Conservation (phyloP, 768 basidiomycete species). For the Austroboletus festivus region DNA sequence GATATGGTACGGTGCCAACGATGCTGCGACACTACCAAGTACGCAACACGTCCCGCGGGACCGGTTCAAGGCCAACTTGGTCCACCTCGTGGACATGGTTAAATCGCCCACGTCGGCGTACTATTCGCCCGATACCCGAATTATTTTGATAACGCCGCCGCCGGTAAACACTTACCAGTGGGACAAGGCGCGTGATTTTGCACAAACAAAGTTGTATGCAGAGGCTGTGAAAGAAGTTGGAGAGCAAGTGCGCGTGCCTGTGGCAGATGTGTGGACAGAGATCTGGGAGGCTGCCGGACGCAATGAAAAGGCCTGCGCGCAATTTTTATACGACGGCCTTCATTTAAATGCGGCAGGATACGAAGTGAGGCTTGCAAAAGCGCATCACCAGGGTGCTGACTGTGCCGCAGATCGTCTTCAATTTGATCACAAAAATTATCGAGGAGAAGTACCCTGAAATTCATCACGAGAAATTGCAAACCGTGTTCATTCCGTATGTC, state of each 20-base stretch:
- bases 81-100: slow-evolving; percentile 58
- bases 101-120: slow-evolving; percentile 57
- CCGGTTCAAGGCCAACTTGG: slow-evolving; percentile 62
- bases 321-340: slow-evolving; percentile 69
- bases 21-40: slow-evolving; percentile 63
- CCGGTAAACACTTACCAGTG: slow-evolving; percentile 71
- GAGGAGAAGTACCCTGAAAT: slow-evolving; percentile 60
- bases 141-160: slow-evolving; percentile 83
- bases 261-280: slow-evolving; percentile 71
- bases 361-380: slow-evolving; percentile 42
- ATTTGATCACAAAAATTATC: slow-evolving; percentile 58
- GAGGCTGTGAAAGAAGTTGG: slow-evolving; percentile 66
- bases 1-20: slow-evolving; percentile 92
- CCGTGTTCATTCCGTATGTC: slow-evolving; percentile 61
- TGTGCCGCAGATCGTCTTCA: slow-evolving; percentile 58
- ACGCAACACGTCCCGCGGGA: slow-evolving; percentile 75
- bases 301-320: slow-evolving; percentile 48
- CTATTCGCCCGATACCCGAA: slow-evolving; percentile 68
- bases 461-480: slow-evolving; percentile 57
- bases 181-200: slow-evolving; percentile 53
- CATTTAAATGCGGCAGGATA: slow-evolving; percentile 80
- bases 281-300: slow-evolving; percentile 75
- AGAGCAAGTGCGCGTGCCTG: slow-evolving; percentile 48
- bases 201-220: slow-evolving; percentile 64
- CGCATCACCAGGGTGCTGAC: slow-evolving; percentile 1